Conservation (phyloP, 2,329 filamentous ascomycete genomes). For the Tolypocladium paradoxum region DNA sequence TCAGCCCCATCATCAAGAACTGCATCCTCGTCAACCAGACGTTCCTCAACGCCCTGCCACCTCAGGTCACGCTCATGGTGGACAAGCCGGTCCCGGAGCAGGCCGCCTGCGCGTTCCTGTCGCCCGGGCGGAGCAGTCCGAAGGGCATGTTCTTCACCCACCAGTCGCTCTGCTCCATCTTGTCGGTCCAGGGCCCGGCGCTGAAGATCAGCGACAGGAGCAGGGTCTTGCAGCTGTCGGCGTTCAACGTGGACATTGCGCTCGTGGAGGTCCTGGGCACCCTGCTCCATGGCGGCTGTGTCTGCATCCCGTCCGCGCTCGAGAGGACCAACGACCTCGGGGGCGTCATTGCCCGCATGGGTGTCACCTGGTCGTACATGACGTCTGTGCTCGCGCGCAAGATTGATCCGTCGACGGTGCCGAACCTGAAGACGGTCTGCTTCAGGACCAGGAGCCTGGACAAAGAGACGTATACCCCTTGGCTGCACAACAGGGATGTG, state of each 20-base stretch:
- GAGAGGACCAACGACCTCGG: constrained; percentile 39
- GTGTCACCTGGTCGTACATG: constrained; percentile 41
- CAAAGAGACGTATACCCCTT: constrained; percentile 34
- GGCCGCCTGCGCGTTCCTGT: constrained; percentile 51
- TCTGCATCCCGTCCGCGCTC: constrained; percentile 44
- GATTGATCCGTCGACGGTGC: constrained; percentile 24
- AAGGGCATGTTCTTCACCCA: constrained; percentile 56
- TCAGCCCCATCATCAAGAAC: constrained; percentile 28
- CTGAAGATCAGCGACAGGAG: constrained; percentile 38
- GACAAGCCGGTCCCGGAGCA: constrained; percentile 29
- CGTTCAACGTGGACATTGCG: constrained; percentile 42
- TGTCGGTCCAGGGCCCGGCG: constrained; percentile 37
- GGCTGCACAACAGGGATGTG: constrained; percentile 33
- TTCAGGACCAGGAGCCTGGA: constrained; percentile 40
- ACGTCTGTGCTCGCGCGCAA: constrained; percentile 47
- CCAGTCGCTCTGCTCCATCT: constrained; percentile 42
- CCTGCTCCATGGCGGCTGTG: constrained; percentile 44
- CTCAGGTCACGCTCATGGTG: constrained; percentile 16
- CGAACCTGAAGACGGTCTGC: constrained; percentile 29
- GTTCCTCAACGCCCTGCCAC: constrained; percentile 24
- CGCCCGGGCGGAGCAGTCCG: constrained; percentile 36
- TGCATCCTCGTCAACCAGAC: constrained; percentile 31
- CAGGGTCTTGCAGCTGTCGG: constrained; percentile 45
- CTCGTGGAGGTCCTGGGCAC: constrained; percentile 41
- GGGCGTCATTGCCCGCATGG: constrained; percentile 37